Conservation (phyloP, 352 stramenopile genomes). For the Phytophthora capsici region DNA sequence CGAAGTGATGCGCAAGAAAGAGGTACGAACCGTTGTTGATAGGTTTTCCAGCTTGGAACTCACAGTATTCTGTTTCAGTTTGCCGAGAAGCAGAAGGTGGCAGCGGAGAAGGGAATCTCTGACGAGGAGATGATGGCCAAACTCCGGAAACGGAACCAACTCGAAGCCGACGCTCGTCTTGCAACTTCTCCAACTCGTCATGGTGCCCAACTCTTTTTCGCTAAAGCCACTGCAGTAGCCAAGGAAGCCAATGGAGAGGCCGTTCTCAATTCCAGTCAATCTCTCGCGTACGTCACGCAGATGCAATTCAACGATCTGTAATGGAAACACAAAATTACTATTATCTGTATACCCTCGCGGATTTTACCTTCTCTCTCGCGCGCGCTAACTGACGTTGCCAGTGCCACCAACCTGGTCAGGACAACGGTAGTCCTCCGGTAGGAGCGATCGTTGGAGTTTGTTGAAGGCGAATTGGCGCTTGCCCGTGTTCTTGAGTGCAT, state of each 20-base stretch:
- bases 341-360: slow-evolving; percentile 35
- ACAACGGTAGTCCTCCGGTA: slow-evolving; percentile 88
- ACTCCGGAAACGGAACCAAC: slow-evolving; percentile 74
- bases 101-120: slow-evolving; percentile 80
- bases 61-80: slow-evolving; percentile 40
- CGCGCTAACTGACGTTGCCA: slow-evolving; percentile 81
- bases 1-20: slow-evolving; percentile 83
- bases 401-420: slow-evolving; percentile 84
- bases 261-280: slow-evolving; percentile 44
- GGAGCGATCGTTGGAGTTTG: slow-evolving; percentile 86
- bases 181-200: slow-evolving; percentile 66
- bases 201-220: slow-evolving; percentile 42
- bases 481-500: slow-evolving; percentile 90
- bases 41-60: not conserved
- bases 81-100: slow-evolving; percentile 77
- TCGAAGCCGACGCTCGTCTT: slow-evolving; percentile 69
- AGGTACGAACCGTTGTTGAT: slow-evolving; percentile 41
- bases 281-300: slow-evolving; percentile 76
- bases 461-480: slow-evolving; percentile 91
- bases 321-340: slow-evolving; percentile 39
- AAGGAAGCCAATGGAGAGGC: slow-evolving; percentile 34
- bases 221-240: slow-evolving; percentile 29
- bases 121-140: slow-evolving; percentile 86
- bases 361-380: slow-evolving; percentile 16
- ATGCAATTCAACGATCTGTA: slow-evolving; percentile 74